Conservation (phyloP, 176 grass and related monocot species). For the Avena atlantica region DNA sequence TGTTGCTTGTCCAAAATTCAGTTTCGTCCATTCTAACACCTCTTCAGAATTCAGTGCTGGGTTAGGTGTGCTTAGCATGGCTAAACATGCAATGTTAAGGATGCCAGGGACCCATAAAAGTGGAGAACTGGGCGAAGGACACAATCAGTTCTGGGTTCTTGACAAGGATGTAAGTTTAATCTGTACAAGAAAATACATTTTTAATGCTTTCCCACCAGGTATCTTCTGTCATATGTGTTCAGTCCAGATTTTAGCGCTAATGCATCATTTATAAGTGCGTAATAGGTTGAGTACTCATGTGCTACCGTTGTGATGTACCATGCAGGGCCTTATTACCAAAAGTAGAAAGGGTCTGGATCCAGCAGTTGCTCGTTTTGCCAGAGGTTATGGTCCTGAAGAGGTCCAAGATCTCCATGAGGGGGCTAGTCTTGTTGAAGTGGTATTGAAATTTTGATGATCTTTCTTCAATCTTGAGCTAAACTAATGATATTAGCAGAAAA, state of each 20-base stretch:
- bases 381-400: constrained; percentile 77
- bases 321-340: constrained; percentile 93
- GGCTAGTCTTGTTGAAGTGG: constrained; percentile 92
- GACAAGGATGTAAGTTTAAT: constrained; percentile 88
- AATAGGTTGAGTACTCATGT: constrained; percentile 17
- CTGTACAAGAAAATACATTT: constrained; percentile 2
- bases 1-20: constrained; percentile 32
- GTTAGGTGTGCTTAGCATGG: constrained; percentile 94
- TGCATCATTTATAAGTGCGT: not conserved
- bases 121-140: constrained; percentile 50
- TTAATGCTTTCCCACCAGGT: not conserved
- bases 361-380: constrained; percentile 86
- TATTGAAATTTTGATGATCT: constrained; percentile 43
- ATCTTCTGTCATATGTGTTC: not conserved
- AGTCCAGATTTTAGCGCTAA: constrained; percentile 2
- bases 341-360: constrained; percentile 71
- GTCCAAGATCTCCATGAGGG: constrained; percentile 82
- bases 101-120: constrained; percentile 71
- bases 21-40: constrained; percentile 52
- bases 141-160: constrained; percentile 92
- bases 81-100: constrained; percentile 74
- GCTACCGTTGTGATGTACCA: not conserved
- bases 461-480: constrained; percentile 8
- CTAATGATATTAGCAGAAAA: constrained; percentile 12
- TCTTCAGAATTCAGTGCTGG: constrained; percentile 89